Evolutionary conservation across 116 monocot genomes (phyloP).

Genomic region (Papilionanthe hybrid): DNA sequence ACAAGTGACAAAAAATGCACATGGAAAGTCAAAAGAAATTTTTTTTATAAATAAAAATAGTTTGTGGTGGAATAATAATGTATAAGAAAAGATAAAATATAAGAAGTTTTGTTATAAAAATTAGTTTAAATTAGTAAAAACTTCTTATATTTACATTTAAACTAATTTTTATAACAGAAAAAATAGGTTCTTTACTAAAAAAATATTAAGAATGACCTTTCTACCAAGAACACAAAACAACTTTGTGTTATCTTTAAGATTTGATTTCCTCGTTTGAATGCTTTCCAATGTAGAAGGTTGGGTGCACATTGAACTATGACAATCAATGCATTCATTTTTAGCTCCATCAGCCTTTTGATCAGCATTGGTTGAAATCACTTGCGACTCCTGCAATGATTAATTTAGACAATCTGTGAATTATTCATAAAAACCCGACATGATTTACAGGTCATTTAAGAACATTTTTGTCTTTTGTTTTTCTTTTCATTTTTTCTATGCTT

Average conservation of each 20-base stretch:
- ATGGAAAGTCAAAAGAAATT: too few relatives aligned
- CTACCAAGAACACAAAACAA: not conserved
- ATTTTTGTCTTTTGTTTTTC: too few relatives aligned
- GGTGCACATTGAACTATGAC: not conserved
- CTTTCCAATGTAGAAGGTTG: not conserved
- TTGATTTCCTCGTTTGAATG: not conserved
- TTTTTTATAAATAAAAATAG: too few relatives aligned
- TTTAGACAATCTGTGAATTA: not conserved
- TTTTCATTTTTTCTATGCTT: too few relatives aligned
- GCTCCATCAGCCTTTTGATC: not conserved
- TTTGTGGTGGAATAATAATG: too few relatives aligned
- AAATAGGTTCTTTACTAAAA: not conserved
- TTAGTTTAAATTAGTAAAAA: too few relatives aligned
- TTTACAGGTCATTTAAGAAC: too few relatives aligned
- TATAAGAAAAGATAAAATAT: too few relatives aligned
- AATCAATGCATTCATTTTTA: slow-evolving; percentile 1
- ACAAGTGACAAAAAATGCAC: too few relatives aligned
- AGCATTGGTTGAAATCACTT: not conserved
- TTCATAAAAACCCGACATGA: too few relatives aligned
- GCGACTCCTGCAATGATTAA: not conserved
- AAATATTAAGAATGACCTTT: not conserved
- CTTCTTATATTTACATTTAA: not conserved
- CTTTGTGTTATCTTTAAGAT: not conserved
- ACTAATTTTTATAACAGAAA: too few relatives aligned
- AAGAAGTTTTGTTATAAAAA: too few relatives aligned